Percentiles rank a stretch among this genome's conserved stretches.
Evolutionary conservation across 305 asterid genomes (phyloP).

Genomic region (Caryopteris hybrid): DNA sequence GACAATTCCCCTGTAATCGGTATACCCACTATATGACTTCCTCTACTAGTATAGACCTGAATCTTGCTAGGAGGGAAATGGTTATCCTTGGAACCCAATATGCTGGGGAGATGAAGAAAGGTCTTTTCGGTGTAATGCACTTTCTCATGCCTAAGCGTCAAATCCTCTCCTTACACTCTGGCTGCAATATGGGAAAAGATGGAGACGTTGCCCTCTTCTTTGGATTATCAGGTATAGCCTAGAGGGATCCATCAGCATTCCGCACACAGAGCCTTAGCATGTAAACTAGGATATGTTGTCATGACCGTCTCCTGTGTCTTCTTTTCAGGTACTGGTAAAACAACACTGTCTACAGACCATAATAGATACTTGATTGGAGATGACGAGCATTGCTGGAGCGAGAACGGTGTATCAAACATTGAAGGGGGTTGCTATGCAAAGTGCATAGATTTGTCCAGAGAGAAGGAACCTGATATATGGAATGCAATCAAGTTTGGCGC

Average conservation of each 20-base stretch:
- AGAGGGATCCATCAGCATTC: not conserved
- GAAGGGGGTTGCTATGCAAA: slow-evolving; percentile 99
- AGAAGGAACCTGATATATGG: slow-evolving; percentile 98
- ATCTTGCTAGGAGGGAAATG: slow-evolving; percentile 89
- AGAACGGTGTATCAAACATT: slow-evolving; percentile 82
- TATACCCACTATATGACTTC: slow-evolving; percentile 96
- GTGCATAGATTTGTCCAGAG: slow-evolving; percentile 79
- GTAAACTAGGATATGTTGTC: no score
- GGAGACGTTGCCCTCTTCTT: slow-evolving; percentile 97
- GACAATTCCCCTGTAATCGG: slow-evolving; percentile 92
- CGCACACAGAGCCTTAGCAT: slow-evolving; percentile 2
- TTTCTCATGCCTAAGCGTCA: slow-evolving; percentile 97
- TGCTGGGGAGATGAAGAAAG: slow-evolving; percentile 99
- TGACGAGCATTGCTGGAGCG: slow-evolving; percentile 98
- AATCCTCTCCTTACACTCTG: slow-evolving; percentile 89
- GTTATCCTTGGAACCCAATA: slow-evolving; percentile 94
- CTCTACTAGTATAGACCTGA: slow-evolving; percentile 90
- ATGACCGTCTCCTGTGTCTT: slow-evolving; percentile 7
- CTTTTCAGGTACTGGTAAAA: slow-evolving; percentile 81
- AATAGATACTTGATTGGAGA: slow-evolving; percentile 89
- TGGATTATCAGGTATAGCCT: slow-evolving; percentile 72
- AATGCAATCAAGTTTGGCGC: slow-evolving; percentile 93
- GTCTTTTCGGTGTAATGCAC: slow-evolving; percentile 88
- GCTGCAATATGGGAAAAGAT: slow-evolving; percentile 85
- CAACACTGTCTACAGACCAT: slow-evolving; percentile 85